A percentile compares a stretch with the other conserved stretches of the same genome.
Evolutionary conservation across 192 early-diverging fungal genomes (phyloP).

Genomic region (Coemansia sp.): DNA sequence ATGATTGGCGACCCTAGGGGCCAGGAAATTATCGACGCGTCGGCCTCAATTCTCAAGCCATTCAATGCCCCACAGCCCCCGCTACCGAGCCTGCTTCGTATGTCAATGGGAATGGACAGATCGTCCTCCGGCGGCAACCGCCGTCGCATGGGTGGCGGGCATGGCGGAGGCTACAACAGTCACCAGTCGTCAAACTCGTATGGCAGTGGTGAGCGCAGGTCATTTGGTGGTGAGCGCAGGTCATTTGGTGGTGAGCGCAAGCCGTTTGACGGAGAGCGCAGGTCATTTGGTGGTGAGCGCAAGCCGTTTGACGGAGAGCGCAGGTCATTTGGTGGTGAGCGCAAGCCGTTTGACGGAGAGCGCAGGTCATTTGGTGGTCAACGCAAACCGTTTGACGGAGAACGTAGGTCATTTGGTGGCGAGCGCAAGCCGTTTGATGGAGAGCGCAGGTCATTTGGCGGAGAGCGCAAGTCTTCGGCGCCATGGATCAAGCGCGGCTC

Average conservation of each 20-base stretch:
- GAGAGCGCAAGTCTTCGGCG: neutral
- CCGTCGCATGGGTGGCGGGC: neutral
- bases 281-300: neutral
- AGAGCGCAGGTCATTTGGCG: neutral
- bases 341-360: neutral
- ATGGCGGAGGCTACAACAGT: neutral
- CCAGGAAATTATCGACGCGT: slow-evolving; percentile 19
- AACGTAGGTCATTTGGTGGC: neutral
- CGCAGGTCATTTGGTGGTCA: neutral
- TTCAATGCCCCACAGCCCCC: slow-evolving; percentile 25
- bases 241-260: neutral
- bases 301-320: neutral
- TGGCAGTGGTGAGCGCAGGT: neutral
- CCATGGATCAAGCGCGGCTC: slow-evolving; percentile 16
- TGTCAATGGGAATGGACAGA: neutral
- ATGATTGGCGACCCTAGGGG: slow-evolving; percentile 16
- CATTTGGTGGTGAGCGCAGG: neutral
- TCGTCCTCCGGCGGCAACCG: neutral
- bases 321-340: neutral
- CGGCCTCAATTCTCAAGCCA: slow-evolving; percentile 8
- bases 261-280: neutral
- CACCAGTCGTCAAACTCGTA: neutral
- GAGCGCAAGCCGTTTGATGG: neutral
- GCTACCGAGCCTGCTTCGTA: slow-evolving; percentile 12
- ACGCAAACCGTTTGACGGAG: neutral